Evolutionary conservation across 1,139 yeast species (phyloP).

Genomic region (Geotrichum carabidarum): DNA sequence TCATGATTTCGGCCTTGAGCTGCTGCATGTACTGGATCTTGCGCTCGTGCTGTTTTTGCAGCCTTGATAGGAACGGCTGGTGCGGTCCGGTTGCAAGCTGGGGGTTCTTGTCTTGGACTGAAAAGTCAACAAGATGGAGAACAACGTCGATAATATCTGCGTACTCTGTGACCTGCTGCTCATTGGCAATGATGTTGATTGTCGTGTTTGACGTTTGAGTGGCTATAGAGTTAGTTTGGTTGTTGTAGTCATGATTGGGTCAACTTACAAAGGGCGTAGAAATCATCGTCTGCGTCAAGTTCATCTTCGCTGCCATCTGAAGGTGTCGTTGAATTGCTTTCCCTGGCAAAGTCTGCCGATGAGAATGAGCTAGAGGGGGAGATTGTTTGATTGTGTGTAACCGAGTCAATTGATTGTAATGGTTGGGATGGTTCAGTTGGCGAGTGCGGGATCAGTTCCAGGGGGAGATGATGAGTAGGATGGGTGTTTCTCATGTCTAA

Average conservation of each 20-base stretch:
- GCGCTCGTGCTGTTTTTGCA: conserved; percentile 12
- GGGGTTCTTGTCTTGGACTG: background rate
- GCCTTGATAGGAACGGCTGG: background rate
- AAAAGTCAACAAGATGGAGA: conserved; percentile 13
- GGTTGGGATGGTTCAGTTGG: too few species aligned
- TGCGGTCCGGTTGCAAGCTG: background rate
- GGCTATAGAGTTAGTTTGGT: background rate
- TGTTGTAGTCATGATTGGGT: background rate
- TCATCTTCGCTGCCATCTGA: background rate
- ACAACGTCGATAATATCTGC: conserved; percentile 16
- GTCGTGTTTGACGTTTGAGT: conserved; percentile 7
- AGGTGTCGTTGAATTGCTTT: background rate
- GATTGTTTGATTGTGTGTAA: too few species aligned
- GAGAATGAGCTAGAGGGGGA: background rate
- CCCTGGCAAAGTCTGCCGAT: background rate
- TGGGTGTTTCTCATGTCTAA: background rate
- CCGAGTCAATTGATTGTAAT: too few species aligned
- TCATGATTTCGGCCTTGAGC: conserved; percentile 13
- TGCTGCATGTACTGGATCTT: conserved; percentile 8
- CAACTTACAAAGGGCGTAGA: background rate
- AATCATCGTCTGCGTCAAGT: background rate
- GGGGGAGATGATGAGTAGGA: background rate
- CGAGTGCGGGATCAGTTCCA: too few species aligned
- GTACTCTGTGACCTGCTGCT: conserved; percentile 10
- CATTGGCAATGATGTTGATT: conserved; percentile 7